phyloP scores from a whole-genome alignment of 2,329 filamentous ascomycete genomes.

The Blastomyces parvus region DNA sequence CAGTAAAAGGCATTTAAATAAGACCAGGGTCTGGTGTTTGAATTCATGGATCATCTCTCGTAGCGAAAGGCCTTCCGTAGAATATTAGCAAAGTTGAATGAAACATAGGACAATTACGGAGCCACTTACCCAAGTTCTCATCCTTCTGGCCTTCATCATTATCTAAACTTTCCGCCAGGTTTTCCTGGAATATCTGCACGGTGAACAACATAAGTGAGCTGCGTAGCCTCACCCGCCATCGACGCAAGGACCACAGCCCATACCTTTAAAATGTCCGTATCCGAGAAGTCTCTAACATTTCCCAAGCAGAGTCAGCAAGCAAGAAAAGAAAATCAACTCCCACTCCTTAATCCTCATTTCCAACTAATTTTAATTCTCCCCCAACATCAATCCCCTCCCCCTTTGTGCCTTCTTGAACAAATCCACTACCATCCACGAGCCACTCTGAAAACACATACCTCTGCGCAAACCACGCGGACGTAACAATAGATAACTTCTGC shows the following conservation, averaged over 20 bases:
- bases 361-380: not conserved
- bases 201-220: constrained; percentile 19
- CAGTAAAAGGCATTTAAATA: constrained; percentile 86
- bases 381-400: not conserved
- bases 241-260: constrained; percentile 14
- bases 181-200: constrained; percentile 73
- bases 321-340: not conserved
- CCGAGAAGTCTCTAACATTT: constrained; percentile 62
- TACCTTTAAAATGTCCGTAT: constrained; percentile 74
- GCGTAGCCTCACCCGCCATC: not conserved
- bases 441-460: constrained; percentile 40
- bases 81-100: constrained; percentile 5
- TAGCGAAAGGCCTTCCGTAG: constrained; percentile 53
- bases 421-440: not conserved
- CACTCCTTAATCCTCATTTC: not conserved
- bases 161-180: constrained; percentile 51
- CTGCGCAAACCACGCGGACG: constrained; percentile 93
- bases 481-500: constrained; percentile 82
- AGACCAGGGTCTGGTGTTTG: constrained; percentile 83
- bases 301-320: not conserved
- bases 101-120: not conserved
- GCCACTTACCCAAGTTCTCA: constrained; percentile 71
- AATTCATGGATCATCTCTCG: constrained; percentile 90
- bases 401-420: not conserved
- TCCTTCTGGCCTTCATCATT: constrained; percentile 66